Base-by-base conservation (phyloP, 2,329 filamentous ascomycete species). In the Lasiodiplodia sp. region DNA sequence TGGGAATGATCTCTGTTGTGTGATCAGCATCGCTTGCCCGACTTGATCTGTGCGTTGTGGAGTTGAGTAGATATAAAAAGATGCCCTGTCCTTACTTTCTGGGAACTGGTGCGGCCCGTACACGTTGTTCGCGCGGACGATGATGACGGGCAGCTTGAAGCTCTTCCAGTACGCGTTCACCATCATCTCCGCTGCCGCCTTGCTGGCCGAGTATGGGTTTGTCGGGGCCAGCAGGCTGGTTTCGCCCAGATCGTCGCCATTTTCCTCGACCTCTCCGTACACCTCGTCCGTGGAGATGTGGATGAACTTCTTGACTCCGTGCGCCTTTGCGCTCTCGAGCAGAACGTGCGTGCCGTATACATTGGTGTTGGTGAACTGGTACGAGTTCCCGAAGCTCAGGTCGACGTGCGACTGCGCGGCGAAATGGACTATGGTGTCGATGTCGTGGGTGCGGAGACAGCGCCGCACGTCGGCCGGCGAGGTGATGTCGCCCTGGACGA, bases 321-420 rank as follows among this genome's bases (percentile, higher is more conserved):
- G 86, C 77, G 91, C 90, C 78, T 91, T 91, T 62, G 91, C 90
- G 75, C 90, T 90, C 79, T 96, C 92, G 10, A 95, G 83, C 69
- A 95, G 85, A 47, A 93, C 91, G 78, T 95, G 92, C n/a, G 92
- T 95, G 55, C 92, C 92, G 72, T 92, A 91, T 16, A 94, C 92
- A 73, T 95, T 96, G 68, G 90, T 94, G 73, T 90, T 89, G 0
- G 91, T 94, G 80, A 95, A 95, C 66, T 88, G 87, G 78, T 93
- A 93, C 11, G 91, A 93, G 80, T 95, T 93, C 63, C 91, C 91
- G 75, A 96, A 96, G 76, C 90, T 93, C 73, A 93, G 80, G 74
- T 95, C 92, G 63, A 96, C 92, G 76, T 95, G 92, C 8, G 91
- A 93, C 80, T 94, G 91, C n/a, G 92, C 92, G 3, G 92, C 92